Evolutionary conservation across 2,329 filamentous ascomycete species (phyloP).

Genomic region (Scytalidium sp.): DNA sequence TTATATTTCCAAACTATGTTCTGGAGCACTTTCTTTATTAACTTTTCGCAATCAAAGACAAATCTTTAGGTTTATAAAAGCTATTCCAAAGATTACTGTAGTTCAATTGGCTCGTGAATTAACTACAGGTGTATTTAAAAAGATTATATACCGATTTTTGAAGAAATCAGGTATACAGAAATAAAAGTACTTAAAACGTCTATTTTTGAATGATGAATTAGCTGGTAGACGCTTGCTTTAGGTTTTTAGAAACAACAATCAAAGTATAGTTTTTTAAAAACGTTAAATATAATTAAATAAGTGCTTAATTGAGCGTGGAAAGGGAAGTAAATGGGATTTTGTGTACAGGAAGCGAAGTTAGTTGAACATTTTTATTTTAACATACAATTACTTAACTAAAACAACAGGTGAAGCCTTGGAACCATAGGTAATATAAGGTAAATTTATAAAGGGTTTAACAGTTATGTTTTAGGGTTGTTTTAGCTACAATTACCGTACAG

Average conservation of each 20-base stretch:
- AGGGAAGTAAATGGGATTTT: background rate
- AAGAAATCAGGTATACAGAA: background rate
- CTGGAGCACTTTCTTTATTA: background rate
- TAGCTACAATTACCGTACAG: slow-evolving; percentile 1
- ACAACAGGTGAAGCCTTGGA: background rate
- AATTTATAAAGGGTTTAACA: slow-evolving; percentile 3
- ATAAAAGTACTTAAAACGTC: background rate
- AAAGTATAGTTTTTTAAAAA: background rate
- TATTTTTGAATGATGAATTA: background rate
- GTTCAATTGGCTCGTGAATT: no score
- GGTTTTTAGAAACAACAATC: slow-evolving; percentile 1
- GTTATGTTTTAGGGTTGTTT: slow-evolving; percentile 14
- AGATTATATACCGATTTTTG: background rate
- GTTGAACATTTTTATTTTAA: background rate
- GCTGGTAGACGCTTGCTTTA: background rate
- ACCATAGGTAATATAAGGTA: background rate
- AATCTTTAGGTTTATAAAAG: background rate
- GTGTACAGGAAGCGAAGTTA: background rate
- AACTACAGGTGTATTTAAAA: background rate
- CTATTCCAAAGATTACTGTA: background rate
- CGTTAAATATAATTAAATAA: slow-evolving; percentile 2
- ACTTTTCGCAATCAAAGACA: background rate
- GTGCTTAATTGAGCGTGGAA: slow-evolving; percentile 4
- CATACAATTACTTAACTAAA: background rate
- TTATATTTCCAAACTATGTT: background rate